Percentiles rank a stretch among this genome's conserved stretches.
Evolutionary conservation across 2,329 filamentous ascomycete species (phyloP).

Genomic region (Ascochyta lentis): DNA sequence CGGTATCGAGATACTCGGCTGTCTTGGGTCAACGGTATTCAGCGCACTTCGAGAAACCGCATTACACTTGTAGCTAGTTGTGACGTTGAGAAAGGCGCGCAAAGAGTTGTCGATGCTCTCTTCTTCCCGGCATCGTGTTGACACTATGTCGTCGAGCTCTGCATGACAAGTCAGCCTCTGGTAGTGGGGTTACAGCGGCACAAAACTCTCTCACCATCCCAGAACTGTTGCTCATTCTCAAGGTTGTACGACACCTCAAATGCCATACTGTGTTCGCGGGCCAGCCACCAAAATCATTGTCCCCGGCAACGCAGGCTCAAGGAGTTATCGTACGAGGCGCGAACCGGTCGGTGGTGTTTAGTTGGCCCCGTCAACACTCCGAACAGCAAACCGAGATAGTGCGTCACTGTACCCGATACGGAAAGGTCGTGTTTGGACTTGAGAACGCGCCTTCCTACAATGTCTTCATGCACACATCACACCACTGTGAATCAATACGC

Average conservation of each 20-base stretch:
- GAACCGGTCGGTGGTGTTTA: conserved; percentile 29
- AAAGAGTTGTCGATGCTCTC: conserved; percentile 82
- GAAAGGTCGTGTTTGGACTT: conserved; percentile 6
- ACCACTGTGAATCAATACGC: neutral
- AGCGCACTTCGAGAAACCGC: conserved; percentile 8
- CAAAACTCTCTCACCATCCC: conserved; percentile 70
- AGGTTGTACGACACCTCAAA: conserved; percentile 72
- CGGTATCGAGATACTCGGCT: conserved; percentile 75
- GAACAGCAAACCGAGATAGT: conserved; percentile 27
- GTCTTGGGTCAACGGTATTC: conserved; percentile 32
- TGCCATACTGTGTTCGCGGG: conserved; percentile 61
- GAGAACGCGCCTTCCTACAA: neutral
- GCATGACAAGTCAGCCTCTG: conserved; percentile 31
- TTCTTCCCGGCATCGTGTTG: conserved; percentile 64
- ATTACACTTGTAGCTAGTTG: conserved; percentile 73
- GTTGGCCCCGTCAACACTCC: conserved; percentile 28
- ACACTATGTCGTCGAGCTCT: conserved; percentile 73
- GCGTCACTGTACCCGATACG: conserved; percentile 28
- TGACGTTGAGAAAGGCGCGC: conserved; percentile 81
- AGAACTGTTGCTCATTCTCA: conserved; percentile 86
- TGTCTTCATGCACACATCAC: neutral
- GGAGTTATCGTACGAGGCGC: conserved; percentile 27
- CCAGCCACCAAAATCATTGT: conserved; percentile 47
- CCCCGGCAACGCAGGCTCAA: conserved; percentile 32
- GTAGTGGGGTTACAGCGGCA: conserved; percentile 33